Percentiles rank a stretch among this genome's conserved stretches.
These are phyloP conservation scores for Sinapis alba DNA, from an alignment of 441 rosid genomes.

Conservation along the genomic window DNA sequence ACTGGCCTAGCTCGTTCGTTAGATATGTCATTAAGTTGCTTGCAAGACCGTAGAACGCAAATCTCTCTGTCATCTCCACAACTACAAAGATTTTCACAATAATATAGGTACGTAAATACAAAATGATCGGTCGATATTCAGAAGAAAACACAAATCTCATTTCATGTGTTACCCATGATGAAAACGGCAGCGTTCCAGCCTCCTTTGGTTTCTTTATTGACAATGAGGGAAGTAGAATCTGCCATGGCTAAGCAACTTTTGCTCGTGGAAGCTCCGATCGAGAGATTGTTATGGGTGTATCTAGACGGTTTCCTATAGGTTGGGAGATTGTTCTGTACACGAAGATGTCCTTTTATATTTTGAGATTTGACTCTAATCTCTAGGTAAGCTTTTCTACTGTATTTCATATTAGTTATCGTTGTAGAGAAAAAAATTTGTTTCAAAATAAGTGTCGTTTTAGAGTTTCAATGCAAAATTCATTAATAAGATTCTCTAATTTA, in stretches of 20 bases:
- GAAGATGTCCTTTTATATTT: conserved; percentile 21
- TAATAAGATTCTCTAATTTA: too few species aligned
- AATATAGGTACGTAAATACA: neutral
- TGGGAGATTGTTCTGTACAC: conserved; percentile 12
- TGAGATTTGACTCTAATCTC: conserved; percentile 23
- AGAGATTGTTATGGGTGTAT: conserved; percentile 20
- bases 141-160: neutral
- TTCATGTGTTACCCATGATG: conserved; percentile 55
- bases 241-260: conserved; percentile 25
- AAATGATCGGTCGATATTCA: neutral
- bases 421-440: too few species aligned
- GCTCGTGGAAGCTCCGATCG: conserved; percentile 10
- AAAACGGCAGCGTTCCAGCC: conserved; percentile 89
- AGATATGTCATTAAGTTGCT: conserved; percentile 74
- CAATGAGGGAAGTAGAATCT: conserved; percentile 18
- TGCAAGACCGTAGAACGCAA: conserved; percentile 77
- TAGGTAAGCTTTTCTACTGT: conserved; percentile 17
- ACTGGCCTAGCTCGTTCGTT: conserved; percentile 59
- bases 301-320: conserved; percentile 16
- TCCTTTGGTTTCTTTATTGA: conserved; percentile 39
- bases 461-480: too few species aligned
- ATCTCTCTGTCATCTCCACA: conserved; percentile 79
- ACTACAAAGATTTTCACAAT: conserved; percentile 43
- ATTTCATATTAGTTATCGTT: too few species aligned
- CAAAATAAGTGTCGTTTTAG: too few species aligned